These are phyloP conservation scores for Pseudonitzschia multistriata DNA, from an alignment of 108 stramenopile species.

Conservation along the genomic window DNA sequence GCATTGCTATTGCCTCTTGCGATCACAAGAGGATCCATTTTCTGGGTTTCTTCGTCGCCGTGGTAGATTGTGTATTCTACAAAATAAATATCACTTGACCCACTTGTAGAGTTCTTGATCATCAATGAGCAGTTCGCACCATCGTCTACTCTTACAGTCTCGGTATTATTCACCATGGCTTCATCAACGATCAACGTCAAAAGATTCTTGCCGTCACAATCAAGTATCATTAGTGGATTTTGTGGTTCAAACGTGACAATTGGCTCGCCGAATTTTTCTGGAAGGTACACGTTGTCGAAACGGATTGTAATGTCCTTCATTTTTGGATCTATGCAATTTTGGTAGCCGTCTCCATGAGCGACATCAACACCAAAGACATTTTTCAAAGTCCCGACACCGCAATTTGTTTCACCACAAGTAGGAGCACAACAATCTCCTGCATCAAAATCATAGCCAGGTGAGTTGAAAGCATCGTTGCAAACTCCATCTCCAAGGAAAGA, in stretches of 20 bases:
- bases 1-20: not conserved
- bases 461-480: not conserved
- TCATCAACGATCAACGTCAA: not conserved
- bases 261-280: no score
- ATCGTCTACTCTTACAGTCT: not conserved
- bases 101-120: not conserved
- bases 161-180: not conserved
- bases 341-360: no score
- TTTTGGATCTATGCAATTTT: no score
- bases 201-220: not conserved
- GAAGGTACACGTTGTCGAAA: no score
- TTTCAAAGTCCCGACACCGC: no score
- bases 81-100: not conserved
- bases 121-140: not conserved
- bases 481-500: not conserved
- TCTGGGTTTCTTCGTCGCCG: not conserved
- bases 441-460: not conserved
- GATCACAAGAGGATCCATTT: not conserved
- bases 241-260: no score
- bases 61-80: constrained; percentile 1
- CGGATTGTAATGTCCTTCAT: no score
- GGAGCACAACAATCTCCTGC: constrained; percentile 7
- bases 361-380: no score
- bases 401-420: not conserved
- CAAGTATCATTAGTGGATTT: constrained; percentile 3